Evolutionary conservation across 495 filamentous ascomycete species (phyloP).

Genomic region (Bryoglossum gracile): DNA sequence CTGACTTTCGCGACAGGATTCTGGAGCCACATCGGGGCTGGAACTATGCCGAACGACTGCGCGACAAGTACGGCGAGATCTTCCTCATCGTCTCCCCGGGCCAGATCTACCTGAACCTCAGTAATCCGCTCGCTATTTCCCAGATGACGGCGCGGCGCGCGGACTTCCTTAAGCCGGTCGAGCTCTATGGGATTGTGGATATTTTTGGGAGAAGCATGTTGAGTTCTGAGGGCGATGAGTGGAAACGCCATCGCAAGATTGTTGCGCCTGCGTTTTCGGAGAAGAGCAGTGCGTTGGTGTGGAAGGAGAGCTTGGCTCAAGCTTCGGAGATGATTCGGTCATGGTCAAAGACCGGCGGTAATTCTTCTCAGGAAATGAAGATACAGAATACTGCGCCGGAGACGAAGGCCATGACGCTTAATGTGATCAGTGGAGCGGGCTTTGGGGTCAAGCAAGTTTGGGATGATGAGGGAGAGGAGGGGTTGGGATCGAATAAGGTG

Average conservation of each 20-base stretch:
- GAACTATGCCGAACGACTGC: slow-evolving; percentile 8
- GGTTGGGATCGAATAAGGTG: slow-evolving; percentile 33
- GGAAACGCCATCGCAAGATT: slow-evolving; percentile 63
- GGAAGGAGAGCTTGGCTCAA: slow-evolving; percentile 18
- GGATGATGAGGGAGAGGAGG: slow-evolving; percentile 39
- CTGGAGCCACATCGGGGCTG: slow-evolving; percentile 6
- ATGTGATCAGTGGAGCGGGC: slow-evolving; percentile 23
- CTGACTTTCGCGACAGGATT: not conserved
- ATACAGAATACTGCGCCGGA: slow-evolving; percentile 13
- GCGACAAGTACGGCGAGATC: slow-evolving; percentile 12
- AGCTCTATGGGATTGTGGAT: slow-evolving; percentile 47
- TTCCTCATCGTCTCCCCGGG: slow-evolving; percentile 32
- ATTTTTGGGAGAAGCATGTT: slow-evolving; percentile 61
- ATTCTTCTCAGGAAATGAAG: slow-evolving; percentile 2
- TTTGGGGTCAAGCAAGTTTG: slow-evolving; percentile 44
- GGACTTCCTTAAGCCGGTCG: slow-evolving; percentile 60
- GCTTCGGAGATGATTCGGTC: slow-evolving; percentile 7
- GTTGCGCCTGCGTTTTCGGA: slow-evolving; percentile 63
- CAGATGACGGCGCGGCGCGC: slow-evolving; percentile 52
- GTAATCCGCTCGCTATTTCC: slow-evolving; percentile 51
- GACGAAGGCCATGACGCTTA: slow-evolving; percentile 13
- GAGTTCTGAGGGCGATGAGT: slow-evolving; percentile 52
- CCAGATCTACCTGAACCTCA: slow-evolving; percentile 38
- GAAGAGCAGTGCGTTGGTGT: slow-evolving; percentile 58
- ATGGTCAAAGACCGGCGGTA: slow-evolving; percentile 9